Evolutionary conservation across 768 basidiomycete species (phyloP), one percentile per base, ranked within the genome.

Genomic region (Xerocomus potaroensis): DNA sequence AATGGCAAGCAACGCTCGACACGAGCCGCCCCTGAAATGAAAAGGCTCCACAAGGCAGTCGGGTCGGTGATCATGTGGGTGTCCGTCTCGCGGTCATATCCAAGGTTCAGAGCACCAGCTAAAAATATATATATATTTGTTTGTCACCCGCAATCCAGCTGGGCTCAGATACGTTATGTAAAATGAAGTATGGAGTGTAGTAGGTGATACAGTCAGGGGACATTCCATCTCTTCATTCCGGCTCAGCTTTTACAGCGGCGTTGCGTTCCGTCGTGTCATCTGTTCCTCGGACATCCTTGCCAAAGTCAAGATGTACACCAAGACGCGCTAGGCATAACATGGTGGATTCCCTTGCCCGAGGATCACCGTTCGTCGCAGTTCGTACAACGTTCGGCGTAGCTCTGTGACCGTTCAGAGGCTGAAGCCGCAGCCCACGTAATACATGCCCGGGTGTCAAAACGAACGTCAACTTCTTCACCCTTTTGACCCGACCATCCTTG

Each of bases 371-470:
- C 29, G 15, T 36, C 43, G 38, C 27, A 33, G 26, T 30, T 35
- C 48, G 55, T 5, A 44, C 26, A 12, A 2, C 35, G 46, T 23
- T 29, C 26, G 48, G 36, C 11, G 27, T 31, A 26, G 5, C 16
- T 18, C 43, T 54, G 19, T 34, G 12, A 33, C n/a, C 39, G 37
- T 45, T 45, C 31, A 47, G 23, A 16, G 41, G 5, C 37, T 47
- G 53, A 15, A 54, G 38, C 15, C 52, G 50, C 30, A 74, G 47
- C 27, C 71, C 72, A n/a, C 70, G 69, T 40, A 71, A 42, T 34
- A 74, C 44, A 47, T 74, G 73, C 26, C 65, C 56, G 3, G 72
- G 73, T 1, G 72, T 70, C 36, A 74, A 56, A 36, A 69, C 40
- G 10, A 62, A 55, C 8, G 56, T 50, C 43, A 54, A 32, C 49